Evolutionary conservation across 345 rosid species (phyloP), one percentile per base, ranked within the genome.

Genomic region (Corchorus capsularis): DNA sequence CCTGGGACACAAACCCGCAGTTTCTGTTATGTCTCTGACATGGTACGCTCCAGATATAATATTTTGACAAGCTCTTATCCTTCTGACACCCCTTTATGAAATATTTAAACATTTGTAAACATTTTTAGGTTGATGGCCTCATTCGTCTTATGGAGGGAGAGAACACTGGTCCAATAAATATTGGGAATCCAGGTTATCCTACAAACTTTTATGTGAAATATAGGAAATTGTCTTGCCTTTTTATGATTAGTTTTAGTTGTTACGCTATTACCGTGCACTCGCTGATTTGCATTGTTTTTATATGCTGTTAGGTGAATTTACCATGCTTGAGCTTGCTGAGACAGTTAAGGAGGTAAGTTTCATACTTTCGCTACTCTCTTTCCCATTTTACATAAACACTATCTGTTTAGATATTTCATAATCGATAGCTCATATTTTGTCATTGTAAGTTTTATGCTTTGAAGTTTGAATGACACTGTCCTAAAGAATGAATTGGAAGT

Each of bases 1-100:
- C 99, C 99, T 2, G 99, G 99, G 78, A 89, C 96, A 9, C 99
- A 96, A 76, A 96, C 98, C 20, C 98, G 99, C 74, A 96, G 99
- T 75, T 96, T 96, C 87, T 96, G 99, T 76, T 96, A 86, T 65
- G 97, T 96, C 32, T 91, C 98, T 73, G 99, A 96, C 87, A 89
- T 96, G 97, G 99, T 92, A 83, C 4, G 83, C 34, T 43, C 41
- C 16, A 47, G 4, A 5, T 17, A 43, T 20, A 16, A 16, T 17
- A 63, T 32, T 17, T 56, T 20, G 39, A 49, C 50, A 22, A 53
- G 50, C 39, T 57, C 19, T 69, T 20, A 34, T 17, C 60, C 6
- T 8, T 16, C 1, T 56, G 49, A n/a, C 39, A 37, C 19, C 50
- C 35, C 17, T 50, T 32, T 41, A 19, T 63, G 19, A 27, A 9